Conservation (phyloP, 2,329 filamentous ascomycete species). For the Cryphonectria parasitica region DNA sequence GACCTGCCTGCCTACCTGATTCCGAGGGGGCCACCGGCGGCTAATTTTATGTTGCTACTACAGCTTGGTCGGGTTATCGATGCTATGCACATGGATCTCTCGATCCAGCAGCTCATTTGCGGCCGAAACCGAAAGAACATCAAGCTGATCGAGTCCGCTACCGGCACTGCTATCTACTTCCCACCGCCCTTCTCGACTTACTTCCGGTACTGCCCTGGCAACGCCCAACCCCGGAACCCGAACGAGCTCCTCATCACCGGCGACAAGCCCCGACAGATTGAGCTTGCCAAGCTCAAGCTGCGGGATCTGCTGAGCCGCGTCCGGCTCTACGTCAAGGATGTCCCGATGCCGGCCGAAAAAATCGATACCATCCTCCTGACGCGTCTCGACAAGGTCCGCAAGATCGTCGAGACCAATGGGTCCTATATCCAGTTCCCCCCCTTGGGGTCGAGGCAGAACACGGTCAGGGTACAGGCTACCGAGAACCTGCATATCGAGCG, state of each 20-base stretch:
- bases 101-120: constrained; percentile 89
- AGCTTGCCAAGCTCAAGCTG: constrained; percentile 87
- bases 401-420: constrained; percentile 95
- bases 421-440: constrained; percentile 93
- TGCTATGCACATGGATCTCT: constrained; percentile 78
- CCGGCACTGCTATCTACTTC: constrained; percentile 97
- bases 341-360: constrained; percentile 86
- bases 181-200: constrained; percentile 91
- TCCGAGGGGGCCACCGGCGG: constrained; percentile 10
- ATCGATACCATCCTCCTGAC: constrained; percentile 92
- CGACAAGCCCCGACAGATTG: constrained; percentile 80
- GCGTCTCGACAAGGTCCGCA: constrained; percentile 92
- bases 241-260: constrained; percentile 96
- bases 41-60: constrained; percentile 38
- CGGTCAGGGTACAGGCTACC: constrained; percentile 88
- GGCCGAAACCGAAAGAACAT: constrained; percentile 96
- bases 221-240: constrained; percentile 79
- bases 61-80: constrained; percentile 78
- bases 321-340: constrained; percentile 89
- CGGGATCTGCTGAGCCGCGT: constrained; percentile 81
- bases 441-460: constrained; percentile 80
- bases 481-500: constrained; percentile 94
- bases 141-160: constrained; percentile 94
- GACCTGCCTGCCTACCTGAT: not conserved
- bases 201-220: constrained; percentile 85